phyloP scores from a whole-genome alignment of 768 basidiomycete genomes.

The Mycena latifolia region DNA sequence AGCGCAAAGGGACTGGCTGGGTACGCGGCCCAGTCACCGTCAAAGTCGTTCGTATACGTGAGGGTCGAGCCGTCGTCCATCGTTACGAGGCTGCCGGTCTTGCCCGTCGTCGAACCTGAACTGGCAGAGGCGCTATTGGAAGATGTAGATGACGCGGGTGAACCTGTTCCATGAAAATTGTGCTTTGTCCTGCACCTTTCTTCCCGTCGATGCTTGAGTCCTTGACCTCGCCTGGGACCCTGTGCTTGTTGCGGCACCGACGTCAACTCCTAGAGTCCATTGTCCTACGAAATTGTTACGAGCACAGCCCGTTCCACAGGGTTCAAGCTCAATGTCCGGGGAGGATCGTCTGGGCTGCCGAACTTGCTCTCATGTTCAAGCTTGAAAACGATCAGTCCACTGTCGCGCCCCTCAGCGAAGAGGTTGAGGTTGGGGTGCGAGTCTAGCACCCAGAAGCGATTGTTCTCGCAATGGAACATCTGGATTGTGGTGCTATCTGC shows the following conservation, averaged over 20 bases:
- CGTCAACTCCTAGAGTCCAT: conserved; percentile 91
- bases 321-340: conserved; percentile 95
- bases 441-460: conserved; percentile 98
- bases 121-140: conserved; percentile 29
- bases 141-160: no score
- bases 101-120: conserved; percentile 59
- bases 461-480: conserved; percentile 96
- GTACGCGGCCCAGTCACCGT: conserved; percentile 86
- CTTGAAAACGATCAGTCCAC: conserved; percentile 98
- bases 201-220: conserved; percentile 96
- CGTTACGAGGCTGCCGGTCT: conserved; percentile 73
- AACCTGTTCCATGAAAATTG: conserved; percentile 98
- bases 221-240: conserved; percentile 88
- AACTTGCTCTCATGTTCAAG: conserved; percentile 98
- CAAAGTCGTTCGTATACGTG: conserved; percentile 83
- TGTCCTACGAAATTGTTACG: conserved; percentile 91
- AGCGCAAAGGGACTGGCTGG: conserved; percentile 77
- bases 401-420: conserved; percentile 98
- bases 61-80: conserved; percentile 84
- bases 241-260: conserved; percentile 78
- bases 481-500: conserved; percentile 96
- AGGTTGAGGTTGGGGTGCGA: conserved; percentile 97
- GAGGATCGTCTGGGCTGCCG: conserved; percentile 94
- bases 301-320: conserved; percentile 96
- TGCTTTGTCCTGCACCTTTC: conserved; percentile 87